Conservation (phyloP, 257 asterid genomes). For the Jacaranda mimosifolia region DNA sequence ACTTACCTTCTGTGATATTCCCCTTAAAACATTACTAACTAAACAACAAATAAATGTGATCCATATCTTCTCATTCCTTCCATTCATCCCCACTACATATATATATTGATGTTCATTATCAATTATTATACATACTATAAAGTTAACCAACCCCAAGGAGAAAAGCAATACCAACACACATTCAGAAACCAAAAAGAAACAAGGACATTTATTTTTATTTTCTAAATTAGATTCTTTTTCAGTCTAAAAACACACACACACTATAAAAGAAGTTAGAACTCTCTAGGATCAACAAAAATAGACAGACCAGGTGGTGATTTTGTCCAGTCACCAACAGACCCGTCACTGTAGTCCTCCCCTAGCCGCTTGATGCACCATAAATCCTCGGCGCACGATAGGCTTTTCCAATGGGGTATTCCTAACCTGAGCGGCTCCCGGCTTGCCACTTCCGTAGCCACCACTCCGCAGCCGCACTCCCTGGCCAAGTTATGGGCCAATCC, state of each 20-base stretch:
- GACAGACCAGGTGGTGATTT: slow-evolving; percentile 77
- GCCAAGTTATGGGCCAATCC: slow-evolving; percentile 77
- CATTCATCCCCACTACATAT: slow-evolving; percentile 25
- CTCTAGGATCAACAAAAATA: slow-evolving; percentile 96
- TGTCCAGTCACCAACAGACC: slow-evolving; percentile 87
- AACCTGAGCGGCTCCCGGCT: slow-evolving; percentile 64
- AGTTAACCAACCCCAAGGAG: too few relatives aligned
- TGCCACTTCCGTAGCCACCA: slow-evolving; percentile 94
- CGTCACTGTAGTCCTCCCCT: slow-evolving; percentile 82
- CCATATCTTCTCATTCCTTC: slow-evolving; percentile 51
- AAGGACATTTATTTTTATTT: not conserved
- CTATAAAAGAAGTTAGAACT: slow-evolving; percentile 44
- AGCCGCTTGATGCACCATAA: slow-evolving; percentile 88
- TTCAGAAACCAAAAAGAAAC: not conserved
- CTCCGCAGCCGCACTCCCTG: slow-evolving; percentile 65
- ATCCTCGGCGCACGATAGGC: slow-evolving; percentile 85
- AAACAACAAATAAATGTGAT: slow-evolving; percentile 52
- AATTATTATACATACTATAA: not conserved
- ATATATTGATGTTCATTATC: not conserved
- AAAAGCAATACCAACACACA: not conserved
- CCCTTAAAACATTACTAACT: slow-evolving; percentile 46
- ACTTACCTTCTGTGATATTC: slow-evolving; percentile 46
- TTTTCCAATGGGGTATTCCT: slow-evolving; percentile 87
- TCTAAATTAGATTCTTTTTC: slow-evolving; percentile 27
- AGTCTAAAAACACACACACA: slow-evolving; percentile 14